Evolutionary conservation across 345 rosid species (phyloP).

Genomic region (Eucalyptus erythrocorys): DNA sequence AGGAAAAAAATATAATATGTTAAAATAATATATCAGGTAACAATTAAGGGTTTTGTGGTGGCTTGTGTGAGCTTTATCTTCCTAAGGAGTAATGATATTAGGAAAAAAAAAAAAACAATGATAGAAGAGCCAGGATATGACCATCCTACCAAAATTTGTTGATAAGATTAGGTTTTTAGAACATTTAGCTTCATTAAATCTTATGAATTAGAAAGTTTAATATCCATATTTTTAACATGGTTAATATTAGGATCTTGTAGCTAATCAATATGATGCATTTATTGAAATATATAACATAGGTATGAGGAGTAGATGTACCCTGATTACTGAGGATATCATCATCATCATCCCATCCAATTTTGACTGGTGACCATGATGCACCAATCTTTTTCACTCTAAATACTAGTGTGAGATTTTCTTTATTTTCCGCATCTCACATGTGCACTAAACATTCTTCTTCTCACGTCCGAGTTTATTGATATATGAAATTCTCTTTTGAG

Average conservation of each 20-base stretch:
- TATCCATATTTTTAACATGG: not conserved
- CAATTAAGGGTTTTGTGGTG: no score
- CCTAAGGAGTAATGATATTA: no score
- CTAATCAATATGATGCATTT: not conserved
- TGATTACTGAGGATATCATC: not conserved
- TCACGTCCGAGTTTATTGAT: no score
- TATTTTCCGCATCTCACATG: no score
- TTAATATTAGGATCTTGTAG: not conserved
- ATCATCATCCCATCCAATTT: not conserved
- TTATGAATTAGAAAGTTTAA: not conserved
- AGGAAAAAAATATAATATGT: no score
- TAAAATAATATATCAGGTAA: not conserved
- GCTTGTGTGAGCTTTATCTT: no score
- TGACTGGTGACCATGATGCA: not conserved
- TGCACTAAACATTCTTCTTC: no score
- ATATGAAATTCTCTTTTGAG: not conserved
- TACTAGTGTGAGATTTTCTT: no score
- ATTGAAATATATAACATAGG: no score
- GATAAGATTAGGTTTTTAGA: not conserved
- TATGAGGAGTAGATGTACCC: not conserved
- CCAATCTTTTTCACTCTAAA: not conserved
- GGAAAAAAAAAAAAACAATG: no score
- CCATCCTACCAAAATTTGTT: no score
- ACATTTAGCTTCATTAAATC: not conserved
- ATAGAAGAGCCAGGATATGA: no score